Evolutionary conservation across 225 moss, liverwort and hornwort species (phyloP), one percentile per base, ranked within the genome.

Genomic region (Anthoceros angustus): DNA sequence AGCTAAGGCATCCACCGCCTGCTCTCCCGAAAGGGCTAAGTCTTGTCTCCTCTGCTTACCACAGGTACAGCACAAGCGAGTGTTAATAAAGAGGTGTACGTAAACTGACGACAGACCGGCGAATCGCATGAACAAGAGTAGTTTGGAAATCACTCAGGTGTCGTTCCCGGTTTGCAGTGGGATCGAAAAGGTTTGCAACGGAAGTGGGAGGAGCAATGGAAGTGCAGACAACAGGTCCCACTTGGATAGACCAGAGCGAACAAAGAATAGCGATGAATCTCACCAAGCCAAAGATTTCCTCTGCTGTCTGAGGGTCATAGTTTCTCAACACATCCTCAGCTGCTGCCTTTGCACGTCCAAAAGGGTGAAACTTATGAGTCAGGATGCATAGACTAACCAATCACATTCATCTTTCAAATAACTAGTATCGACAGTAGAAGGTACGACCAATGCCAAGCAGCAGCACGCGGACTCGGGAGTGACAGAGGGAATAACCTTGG

Each of bases 321-420:
- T 14, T 7, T 50, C 4, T 50, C 49, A 50, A 8, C 49, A 16
- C 5, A 50, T 50, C 15, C 49, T 50, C 49, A 50, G 49, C 49
- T 50, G 49, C 49, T 50, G 15, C 49, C 49, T 50, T 50, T n/a
- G n/a, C n/a, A n/a, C n/a, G n/a, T n/a, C n/a, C 16, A 50, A 50
- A 20, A 16, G 4, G 49, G 16, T 20, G 20, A 50, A 14, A 50
- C 49, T 8, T 50, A 14, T 50, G 43, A 50, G 49, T 50, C 49
- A 50, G 49, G 49, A 50, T 50, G 49, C 49, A 50, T 16, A 14
- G 49, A 50, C 49, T n/a, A n/a, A n/a, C n/a, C n/a, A n/a, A n/a
- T n/a, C n/a, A n/a, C n/a, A n/a, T n/a, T n/a, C n/a, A n/a, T n/a
- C n/a, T n/a, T n/a, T n/a, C n/a, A n/a, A n/a, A n/a, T n/a, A n/a